Percentiles rank a stretch among this genome's conserved stretches.
Conservation (phyloP, 257 asterid species). For the Pogostemon cablin region DNA sequence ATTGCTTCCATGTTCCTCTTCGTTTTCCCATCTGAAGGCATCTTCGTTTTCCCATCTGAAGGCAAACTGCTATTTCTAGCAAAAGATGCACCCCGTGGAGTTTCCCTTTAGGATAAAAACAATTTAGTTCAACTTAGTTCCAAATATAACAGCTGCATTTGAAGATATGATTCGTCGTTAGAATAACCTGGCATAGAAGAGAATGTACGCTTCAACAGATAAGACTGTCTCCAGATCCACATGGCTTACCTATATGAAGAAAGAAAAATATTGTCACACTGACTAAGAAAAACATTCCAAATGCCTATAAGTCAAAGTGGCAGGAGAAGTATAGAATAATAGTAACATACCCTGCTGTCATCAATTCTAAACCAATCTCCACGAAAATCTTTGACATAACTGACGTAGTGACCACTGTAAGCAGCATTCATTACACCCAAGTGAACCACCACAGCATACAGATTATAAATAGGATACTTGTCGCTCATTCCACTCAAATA, state of each 20-base stretch:
- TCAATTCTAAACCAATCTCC: constrained; percentile 52
- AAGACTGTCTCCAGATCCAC: constrained; percentile 51
- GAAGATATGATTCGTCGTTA: background rate
- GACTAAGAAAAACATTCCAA: background rate
- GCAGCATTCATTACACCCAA: constrained; percentile 51
- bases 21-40: constrained; percentile 37
- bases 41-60: constrained; percentile 42
- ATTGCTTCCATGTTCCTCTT: constrained; percentile 44
- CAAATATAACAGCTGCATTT: background rate
- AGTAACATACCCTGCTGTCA: constrained; percentile 51
- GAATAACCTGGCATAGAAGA: constrained; percentile 50
- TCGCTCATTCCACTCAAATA: constrained; percentile 52
- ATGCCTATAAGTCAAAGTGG: background rate
- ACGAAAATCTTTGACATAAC: constrained; percentile 49
- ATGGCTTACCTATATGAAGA: constrained; percentile 42
- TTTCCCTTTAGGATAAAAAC: constrained; percentile 36
- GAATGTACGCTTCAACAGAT: constrained; percentile 55
- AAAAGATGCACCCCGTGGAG: constrained; percentile 37
- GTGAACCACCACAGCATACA: constrained; percentile 61
- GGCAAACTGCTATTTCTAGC: constrained; percentile 25
- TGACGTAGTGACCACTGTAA: constrained; percentile 58
- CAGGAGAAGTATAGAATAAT: background rate
- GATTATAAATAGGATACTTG: constrained; percentile 45
- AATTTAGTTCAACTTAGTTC: background rate
- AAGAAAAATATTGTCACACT: constrained; percentile 1